Base-by-base conservation (phyloP, 2,329 filamentous ascomycete species). In the Alternaria brassicicola region DNA sequence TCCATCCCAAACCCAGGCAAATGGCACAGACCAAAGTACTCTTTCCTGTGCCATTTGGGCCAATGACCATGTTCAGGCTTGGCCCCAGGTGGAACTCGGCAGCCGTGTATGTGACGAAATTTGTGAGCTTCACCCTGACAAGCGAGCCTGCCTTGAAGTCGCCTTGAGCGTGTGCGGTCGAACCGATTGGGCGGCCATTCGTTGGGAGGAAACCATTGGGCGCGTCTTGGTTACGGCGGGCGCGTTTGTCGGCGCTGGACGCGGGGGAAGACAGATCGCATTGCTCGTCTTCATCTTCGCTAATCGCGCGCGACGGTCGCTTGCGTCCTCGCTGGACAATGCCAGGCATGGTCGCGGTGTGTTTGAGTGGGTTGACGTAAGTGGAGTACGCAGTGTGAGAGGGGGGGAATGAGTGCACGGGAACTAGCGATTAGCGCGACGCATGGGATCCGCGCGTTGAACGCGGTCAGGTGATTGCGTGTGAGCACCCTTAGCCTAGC, bases 31-130 rank as follows among this genome's bases (percentile, higher is more conserved):
- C 94, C 25, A 99, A 83, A 0, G 95, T 97, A 78, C 94, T 98
- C 79, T 99, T 99, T 54, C 95, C 95, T 0, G 95, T 98, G 31
- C 95, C 95, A 71, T 99, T 99, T n/a, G 95, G 95, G 0, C 95
- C 95, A 67, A 99, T 97, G 52, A 99, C 89, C 94, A 99, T 98
- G 76, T 99, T 99, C 71, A 99, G 78, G 74, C 91, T 94, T 1
- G 95, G 94, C 0, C 95, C 95, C 12, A 93, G 92, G 57, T 89
- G 87, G 77, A 98, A 97, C 65, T 97, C 93, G 54, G 93, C 94
- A 52, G 89, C 88, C 48, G 91, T 93, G 78, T 99, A 99, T 0
- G 95, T 99, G 54, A 99, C 92, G 69, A 99, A 99, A 77, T 98
- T 91, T 47, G 85, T 86, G 42, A 98, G 84, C 66, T 88, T 89